Evolutionary conservation across 2,329 filamentous ascomycete species (phyloP).

Genomic region (Berkeleyomyces rouxiae): DNA sequence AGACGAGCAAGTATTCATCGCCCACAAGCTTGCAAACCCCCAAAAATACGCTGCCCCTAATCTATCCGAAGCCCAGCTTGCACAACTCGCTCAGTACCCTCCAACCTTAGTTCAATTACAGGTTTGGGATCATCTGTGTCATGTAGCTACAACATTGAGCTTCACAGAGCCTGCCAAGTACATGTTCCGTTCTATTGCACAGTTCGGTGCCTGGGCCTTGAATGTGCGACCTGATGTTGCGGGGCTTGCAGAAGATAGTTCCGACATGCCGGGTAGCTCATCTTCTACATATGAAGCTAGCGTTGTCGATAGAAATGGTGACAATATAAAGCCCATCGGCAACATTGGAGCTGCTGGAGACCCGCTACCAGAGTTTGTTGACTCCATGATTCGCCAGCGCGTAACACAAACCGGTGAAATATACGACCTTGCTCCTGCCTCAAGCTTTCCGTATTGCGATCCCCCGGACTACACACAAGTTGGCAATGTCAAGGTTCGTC

Average conservation of each 20-base stretch:
- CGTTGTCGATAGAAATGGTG: conserved; percentile 16
- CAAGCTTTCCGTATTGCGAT: conserved; percentile 46
- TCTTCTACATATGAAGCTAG: conserved; percentile 27
- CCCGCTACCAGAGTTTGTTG: conserved; percentile 58
- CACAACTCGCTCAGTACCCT: conserved; percentile 47
- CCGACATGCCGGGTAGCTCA: conserved; percentile 25
- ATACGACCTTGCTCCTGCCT: conserved; percentile 45
- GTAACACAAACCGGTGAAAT: conserved; percentile 65
- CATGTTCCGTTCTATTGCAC: conserved; percentile 84
- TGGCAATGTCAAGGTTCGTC: conserved; percentile 62
- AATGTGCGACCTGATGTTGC: conserved; percentile 65
- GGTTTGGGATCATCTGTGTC: conserved; percentile 90
- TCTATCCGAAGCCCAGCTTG: conserved; percentile 45
- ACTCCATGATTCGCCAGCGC: conserved; percentile 84
- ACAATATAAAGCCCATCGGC: conserved; percentile 15
- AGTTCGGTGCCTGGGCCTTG: conserved; percentile 85
- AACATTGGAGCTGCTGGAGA: conserved; percentile 71
- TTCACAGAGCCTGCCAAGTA: conserved; percentile 92
- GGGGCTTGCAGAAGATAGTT: not conserved
- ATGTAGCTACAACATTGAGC: conserved; percentile 81
- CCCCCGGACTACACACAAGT: conserved; percentile 34
- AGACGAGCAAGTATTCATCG: conserved; percentile 89
- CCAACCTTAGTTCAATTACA: conserved; percentile 88
- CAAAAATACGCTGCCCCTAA: conserved; percentile 50
- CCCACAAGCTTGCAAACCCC: conserved; percentile 85